A percentile compares a stretch with the other conserved stretches of the same genome.
Evolutionary conservation across 2,329 filamentous ascomycete genomes (phyloP).

Genomic region (Sclerotinia borealis): DNA sequence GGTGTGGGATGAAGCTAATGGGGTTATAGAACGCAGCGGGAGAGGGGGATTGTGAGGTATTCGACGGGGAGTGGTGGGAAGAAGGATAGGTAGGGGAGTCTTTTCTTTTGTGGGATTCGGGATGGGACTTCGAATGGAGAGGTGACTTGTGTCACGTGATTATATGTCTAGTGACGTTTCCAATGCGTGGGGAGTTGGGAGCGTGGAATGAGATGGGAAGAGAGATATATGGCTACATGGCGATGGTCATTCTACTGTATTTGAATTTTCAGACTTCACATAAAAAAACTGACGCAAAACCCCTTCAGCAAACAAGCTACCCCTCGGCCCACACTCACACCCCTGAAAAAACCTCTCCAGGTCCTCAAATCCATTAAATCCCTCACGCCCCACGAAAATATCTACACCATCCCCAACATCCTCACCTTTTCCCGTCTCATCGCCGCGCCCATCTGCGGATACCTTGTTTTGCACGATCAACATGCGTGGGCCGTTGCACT

Average conservation of each 20-base stretch:
- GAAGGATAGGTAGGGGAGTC: background rate
- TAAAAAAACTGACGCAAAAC: background rate
- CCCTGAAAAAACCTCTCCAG: slow-evolving; percentile 19
- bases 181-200: background rate
- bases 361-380: slow-evolving; percentile 27
- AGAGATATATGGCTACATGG: background rate
- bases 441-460: slow-evolving; percentile 79
- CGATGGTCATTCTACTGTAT: background rate
- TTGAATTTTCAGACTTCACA: background rate
- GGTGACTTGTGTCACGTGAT: background rate
- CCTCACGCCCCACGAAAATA: slow-evolving; percentile 66
- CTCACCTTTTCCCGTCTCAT: slow-evolving; percentile 81
- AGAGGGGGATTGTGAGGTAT: background rate
- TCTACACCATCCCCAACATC: slow-evolving; percentile 94
- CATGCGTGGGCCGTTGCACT: slow-evolving; percentile 73
- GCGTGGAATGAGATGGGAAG: background rate
- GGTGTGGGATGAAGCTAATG: background rate
- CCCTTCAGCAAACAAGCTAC: background rate
- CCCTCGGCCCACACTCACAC: background rate
- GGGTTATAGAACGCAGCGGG: background rate
- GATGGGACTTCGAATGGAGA: background rate
- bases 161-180: background rate
- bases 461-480: slow-evolving; percentile 78
- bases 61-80: background rate
- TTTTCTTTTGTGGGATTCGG: background rate